These are phyloP conservation scores for Monilinia laxa DNA, from an alignment of 2,329 filamentous ascomycete species.

Conservation along the genomic window DNA sequence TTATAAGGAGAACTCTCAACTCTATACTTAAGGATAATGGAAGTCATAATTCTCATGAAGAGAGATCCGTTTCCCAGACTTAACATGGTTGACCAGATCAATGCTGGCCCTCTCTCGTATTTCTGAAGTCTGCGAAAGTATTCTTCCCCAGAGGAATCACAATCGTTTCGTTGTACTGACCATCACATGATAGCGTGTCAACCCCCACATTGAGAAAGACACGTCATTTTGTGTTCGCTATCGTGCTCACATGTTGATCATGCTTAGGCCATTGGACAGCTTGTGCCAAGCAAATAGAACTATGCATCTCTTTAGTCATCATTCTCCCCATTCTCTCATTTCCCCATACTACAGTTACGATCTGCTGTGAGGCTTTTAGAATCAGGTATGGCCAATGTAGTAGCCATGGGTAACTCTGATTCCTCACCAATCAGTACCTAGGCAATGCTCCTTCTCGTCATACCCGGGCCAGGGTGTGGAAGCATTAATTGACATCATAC, in stretches of 20 bases:
- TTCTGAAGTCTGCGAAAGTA: background rate
- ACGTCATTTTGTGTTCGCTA: background rate
- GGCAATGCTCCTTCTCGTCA: background rate
- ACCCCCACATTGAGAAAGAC: background rate
- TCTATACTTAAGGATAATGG: background rate
- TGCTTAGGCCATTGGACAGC: background rate
- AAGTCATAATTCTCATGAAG: background rate
- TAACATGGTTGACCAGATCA: background rate
- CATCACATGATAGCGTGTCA: slow-evolving; percentile 3
- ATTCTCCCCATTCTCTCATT: background rate
- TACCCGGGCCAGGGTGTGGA: background rate
- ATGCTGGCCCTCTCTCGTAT: background rate
- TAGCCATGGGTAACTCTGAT: background rate
- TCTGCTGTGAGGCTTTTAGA: background rate
- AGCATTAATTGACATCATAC: background rate
- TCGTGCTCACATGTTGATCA: background rate
- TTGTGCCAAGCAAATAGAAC: background rate
- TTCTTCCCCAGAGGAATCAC: background rate
- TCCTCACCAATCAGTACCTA: background rate
- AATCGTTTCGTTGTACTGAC: no score
- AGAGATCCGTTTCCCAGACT: background rate
- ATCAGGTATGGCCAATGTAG: background rate
- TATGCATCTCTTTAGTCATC: background rate
- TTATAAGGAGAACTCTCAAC: background rate
- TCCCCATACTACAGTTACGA: background rate